Conservation (phyloP, 768 basidiomycete species). For the Gymnopilus junonius region DNA sequence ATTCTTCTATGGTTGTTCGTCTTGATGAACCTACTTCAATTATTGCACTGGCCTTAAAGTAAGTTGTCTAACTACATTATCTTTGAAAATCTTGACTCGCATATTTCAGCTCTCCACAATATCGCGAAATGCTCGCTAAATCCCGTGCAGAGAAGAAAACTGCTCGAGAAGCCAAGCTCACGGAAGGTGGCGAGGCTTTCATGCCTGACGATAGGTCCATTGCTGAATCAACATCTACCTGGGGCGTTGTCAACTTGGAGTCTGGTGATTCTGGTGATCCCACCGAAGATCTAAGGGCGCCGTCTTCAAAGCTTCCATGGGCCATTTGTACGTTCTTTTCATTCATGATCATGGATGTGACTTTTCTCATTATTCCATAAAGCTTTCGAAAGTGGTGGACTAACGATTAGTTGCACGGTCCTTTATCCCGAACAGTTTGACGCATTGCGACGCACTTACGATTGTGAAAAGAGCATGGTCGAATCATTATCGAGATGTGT, state of each 20-base stretch:
- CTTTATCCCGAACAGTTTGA: constrained; percentile 98
- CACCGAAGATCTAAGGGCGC: constrained; percentile 74
- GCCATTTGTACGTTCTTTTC: constrained; percentile 63
- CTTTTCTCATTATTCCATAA: background rate
- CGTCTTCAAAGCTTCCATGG: constrained; percentile 83
- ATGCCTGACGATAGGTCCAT: constrained; percentile 91
- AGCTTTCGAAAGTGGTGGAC: constrained; percentile 91
- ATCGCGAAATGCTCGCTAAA: constrained; percentile 78
- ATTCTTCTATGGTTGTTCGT: constrained; percentile 92
- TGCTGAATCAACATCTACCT: constrained; percentile 85
- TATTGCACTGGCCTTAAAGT: constrained; percentile 93
- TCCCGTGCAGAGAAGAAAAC: constrained; percentile 80
- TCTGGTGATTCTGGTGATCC: constrained; percentile 66
- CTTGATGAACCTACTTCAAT: constrained; percentile 98
- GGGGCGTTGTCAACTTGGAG: constrained; percentile 91
- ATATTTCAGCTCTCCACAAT: constrained; percentile 69
- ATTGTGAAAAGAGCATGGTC: constrained; percentile 92
- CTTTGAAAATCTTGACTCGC: background rate
- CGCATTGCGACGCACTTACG: constrained; percentile 87
- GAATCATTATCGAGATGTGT: constrained; percentile 93
- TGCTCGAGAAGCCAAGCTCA: constrained; percentile 57
- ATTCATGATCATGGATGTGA: background rate
- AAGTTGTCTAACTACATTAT: constrained; percentile 24
- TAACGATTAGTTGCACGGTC: constrained; percentile 92
- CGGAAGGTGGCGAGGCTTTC: constrained; percentile 79